Percentiles rank a stretch among this genome's conserved stretches.
Conservation (phyloP, 768 basidiomycete genomes). For the Naganishia vishniacii region DNA sequence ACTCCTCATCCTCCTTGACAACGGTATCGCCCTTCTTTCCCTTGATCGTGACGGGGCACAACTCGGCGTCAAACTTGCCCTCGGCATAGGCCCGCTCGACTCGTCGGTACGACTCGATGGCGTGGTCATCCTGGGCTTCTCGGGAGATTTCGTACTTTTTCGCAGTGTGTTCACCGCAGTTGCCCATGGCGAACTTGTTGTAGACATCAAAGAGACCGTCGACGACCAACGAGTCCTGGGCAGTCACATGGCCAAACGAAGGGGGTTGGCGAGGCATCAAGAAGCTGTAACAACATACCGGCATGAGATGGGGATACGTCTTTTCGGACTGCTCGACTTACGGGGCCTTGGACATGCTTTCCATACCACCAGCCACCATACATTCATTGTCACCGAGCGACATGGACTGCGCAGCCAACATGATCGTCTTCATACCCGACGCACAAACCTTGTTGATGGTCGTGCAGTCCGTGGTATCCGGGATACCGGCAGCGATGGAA, state of each 20-base stretch:
- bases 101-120: conserved; percentile 90
- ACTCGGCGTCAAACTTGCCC: conserved; percentile 79
- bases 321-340: too few species aligned
- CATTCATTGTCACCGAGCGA: conserved; percentile 75
- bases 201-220: conserved; percentile 97
- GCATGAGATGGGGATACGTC: too few species aligned
- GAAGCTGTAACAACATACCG: conserved; percentile 61
- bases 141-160: conserved; percentile 76
- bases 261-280: conserved; percentile 49
- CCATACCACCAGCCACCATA: conserved; percentile 94
- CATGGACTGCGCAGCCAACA: conserved; percentile 86
- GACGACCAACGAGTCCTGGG: conserved; percentile 77
- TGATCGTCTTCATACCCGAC: conserved; percentile 91
- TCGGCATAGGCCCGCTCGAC: conserved; percentile 82
- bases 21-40: conserved; percentile 65
- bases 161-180: conserved; percentile 84
- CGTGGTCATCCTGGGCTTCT: conserved; percentile 81
- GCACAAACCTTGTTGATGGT: conserved; percentile 99
- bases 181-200: conserved; percentile 97
- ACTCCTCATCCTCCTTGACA: conserved; percentile 93
- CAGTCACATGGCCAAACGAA: conserved; percentile 77
- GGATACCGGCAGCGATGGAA: conserved; percentile 80
- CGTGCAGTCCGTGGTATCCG: conserved; percentile 81
- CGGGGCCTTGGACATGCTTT: conserved; percentile 99
- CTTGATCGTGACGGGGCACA: conserved; percentile 86